Evolutionary conservation across 495 filamentous ascomycete genomes (phyloP), one percentile per base, ranked within the genome.

Genomic region (Penicillium antarcticum): DNA sequence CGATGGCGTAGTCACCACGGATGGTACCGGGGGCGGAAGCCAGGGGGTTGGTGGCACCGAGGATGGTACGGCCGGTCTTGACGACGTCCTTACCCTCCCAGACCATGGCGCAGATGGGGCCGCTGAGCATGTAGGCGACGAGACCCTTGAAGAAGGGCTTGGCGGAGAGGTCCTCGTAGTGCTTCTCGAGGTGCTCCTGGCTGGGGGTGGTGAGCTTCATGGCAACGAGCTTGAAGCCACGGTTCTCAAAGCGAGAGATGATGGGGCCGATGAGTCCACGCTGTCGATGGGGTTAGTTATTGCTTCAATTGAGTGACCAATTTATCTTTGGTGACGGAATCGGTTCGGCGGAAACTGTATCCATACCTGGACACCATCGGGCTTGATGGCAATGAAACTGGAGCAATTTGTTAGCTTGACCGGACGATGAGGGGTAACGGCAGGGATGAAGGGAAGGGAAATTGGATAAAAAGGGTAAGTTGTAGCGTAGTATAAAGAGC

Each of bases 341-440:
- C 34, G 36, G 18, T 26, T 36, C 36, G 39, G 23, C 42, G 13
- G 21, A 34, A 34, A 45, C 48, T 34, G 47, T 47, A 35, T 53
- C 56, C 80, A 60, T 86, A 95, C 91, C 85, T 97, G 94, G 80
- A 98, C 94, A 74, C 94, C 94, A 78, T 97, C 92, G 66, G 92
- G 92, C 89, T 97, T 97, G 84, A 97, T 87, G 67, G 92, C 92
- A 82, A 97, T 96, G 87, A 97, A 97, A 76, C 91, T 97, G 63
- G 56, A 51, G 37, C 63, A 44, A 60, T 53, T 52, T 48, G 57
- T 87, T 69, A 84, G 81, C 73, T 57, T 69, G 57, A 69, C 56
- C 59, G 58, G 58, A 26, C n/a, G 56, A 56, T 41, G 61, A 65
- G 61, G 60, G 57, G 43, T 43, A 52, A 21, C 7, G 43, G 45